Conservation (phyloP, 2,329 filamentous ascomycete genomes). For the Rutstroemia sydowiana region DNA sequence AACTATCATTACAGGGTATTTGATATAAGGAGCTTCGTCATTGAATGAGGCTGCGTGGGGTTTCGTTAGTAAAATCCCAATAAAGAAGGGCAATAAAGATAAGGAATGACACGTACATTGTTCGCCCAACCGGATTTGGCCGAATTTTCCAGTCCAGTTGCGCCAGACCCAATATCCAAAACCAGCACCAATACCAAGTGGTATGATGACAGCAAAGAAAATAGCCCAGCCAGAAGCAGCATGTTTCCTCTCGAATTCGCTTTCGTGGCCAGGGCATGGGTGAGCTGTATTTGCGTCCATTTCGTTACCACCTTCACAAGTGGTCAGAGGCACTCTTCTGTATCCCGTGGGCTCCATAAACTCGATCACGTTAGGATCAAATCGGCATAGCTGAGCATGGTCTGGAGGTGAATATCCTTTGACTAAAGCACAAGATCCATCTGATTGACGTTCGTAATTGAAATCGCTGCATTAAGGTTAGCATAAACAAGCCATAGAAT, state of each 20-base stretch:
- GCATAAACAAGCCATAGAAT: constrained; percentile 1
- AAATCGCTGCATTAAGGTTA: constrained; percentile 58
- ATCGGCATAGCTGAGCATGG: constrained; percentile 48
- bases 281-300: constrained; percentile 56
- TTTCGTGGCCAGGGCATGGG: constrained; percentile 71
- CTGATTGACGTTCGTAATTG: constrained; percentile 77
- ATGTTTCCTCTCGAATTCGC: constrained; percentile 71
- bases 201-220: constrained; percentile 78
- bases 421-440: constrained; percentile 72
- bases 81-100: background rate
- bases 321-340: constrained; percentile 81
- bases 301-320: constrained; percentile 69
- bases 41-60: constrained; percentile 42
- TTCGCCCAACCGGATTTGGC: constrained; percentile 85
- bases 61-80: constrained; percentile 17
- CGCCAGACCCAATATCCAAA: constrained; percentile 80
- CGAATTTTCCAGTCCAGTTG: constrained; percentile 85
- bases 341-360: constrained; percentile 85
- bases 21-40: constrained; percentile 68
- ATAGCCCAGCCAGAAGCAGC: constrained; percentile 65
- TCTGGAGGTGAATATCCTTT: constrained; percentile 60
- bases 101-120: constrained; percentile 30
- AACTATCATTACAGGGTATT: constrained; percentile 70
- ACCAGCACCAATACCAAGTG: constrained; percentile 61
- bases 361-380: constrained; percentile 61